Evolutionary conservation across 495 filamentous ascomycete genomes (phyloP).

Genomic region (Trypethelium eluteriae): DNA sequence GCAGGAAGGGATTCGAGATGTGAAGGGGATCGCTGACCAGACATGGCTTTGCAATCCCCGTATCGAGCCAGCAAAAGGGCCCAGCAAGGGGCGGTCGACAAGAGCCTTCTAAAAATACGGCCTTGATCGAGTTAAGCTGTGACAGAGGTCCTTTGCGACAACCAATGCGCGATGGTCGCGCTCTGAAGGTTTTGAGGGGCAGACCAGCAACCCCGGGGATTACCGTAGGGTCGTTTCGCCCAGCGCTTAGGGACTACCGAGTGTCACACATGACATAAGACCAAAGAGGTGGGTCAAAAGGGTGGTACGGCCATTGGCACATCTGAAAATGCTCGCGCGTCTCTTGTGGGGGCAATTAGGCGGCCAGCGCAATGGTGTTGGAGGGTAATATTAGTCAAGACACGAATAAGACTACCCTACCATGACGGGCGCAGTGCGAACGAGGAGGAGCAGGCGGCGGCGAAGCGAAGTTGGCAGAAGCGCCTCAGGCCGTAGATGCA

Average conservation of each 20-base stretch:
- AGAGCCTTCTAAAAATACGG: background rate
- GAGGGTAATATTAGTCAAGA: background rate
- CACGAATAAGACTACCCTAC: background rate
- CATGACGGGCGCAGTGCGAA: background rate
- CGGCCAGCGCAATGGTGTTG: background rate
- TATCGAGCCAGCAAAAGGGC: background rate
- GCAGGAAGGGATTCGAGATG: slow-evolving; percentile 7
- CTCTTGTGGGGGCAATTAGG: background rate
- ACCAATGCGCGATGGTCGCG: slow-evolving; percentile 12
- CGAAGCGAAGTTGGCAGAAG: background rate
- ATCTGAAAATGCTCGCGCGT: background rate
- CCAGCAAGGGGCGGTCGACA: background rate
- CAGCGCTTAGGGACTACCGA: background rate
- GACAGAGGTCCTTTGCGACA: slow-evolving; percentile 9
- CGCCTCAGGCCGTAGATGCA: background rate
- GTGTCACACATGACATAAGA: background rate
- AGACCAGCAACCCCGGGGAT: slow-evolving; percentile 10
- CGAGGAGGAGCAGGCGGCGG: background rate
- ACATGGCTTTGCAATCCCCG: slow-evolving; percentile 8
- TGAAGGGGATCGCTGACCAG: slow-evolving; percentile 7
- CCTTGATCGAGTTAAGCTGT: background rate
- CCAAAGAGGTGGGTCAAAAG: background rate
- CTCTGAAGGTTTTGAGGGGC: slow-evolving; percentile 11
- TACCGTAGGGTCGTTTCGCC: slow-evolving; percentile 5
- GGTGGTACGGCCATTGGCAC: background rate